These are phyloP conservation scores for Sphenostylis stenocarpa DNA, from an alignment of 306 rosid genomes.

Conservation along the genomic window DNA sequence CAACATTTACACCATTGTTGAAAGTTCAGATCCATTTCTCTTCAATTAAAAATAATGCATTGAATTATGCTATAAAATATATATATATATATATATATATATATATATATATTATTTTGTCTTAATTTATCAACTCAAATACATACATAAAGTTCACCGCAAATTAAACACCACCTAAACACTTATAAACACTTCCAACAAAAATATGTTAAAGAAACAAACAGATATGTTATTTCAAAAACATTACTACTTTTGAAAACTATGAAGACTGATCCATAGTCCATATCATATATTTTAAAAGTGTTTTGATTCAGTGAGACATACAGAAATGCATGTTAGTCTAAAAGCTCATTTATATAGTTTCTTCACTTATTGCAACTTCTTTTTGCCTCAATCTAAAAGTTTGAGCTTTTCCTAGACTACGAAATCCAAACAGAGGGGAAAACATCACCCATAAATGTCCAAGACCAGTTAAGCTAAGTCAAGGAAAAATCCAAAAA, in stretches of 20 bases:
- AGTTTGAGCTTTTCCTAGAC: background rate
- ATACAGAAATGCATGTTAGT: background rate
- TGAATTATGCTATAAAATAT: background rate
- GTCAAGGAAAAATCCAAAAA: constrained; percentile 7
- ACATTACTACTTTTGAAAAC: too few relatives aligned
- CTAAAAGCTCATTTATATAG: background rate
- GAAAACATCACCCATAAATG: background rate
- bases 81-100: too few relatives aligned
- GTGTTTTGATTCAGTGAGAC: background rate
- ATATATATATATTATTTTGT: too few relatives aligned
- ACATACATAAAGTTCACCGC: too few relatives aligned
- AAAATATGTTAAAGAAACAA: too few relatives aligned
- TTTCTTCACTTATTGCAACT: background rate
- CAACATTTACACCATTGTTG: background rate
- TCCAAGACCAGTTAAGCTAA: background rate
- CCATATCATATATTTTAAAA: too few relatives aligned
- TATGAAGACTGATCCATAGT: too few relatives aligned
- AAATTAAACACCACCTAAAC: too few relatives aligned
- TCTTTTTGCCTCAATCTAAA: background rate
- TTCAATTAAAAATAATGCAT: background rate
- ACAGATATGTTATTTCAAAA: too few relatives aligned
- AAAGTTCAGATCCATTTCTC: background rate
- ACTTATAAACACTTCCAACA: too few relatives aligned
- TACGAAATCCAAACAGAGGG: background rate
- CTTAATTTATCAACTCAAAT: background rate